A percentile compares a stretch with the other conserved stretches of the same genome.
Evolutionary conservation across 2,329 filamentous ascomycete species (phyloP).

Genomic region (Rutstroemia sp.): DNA sequence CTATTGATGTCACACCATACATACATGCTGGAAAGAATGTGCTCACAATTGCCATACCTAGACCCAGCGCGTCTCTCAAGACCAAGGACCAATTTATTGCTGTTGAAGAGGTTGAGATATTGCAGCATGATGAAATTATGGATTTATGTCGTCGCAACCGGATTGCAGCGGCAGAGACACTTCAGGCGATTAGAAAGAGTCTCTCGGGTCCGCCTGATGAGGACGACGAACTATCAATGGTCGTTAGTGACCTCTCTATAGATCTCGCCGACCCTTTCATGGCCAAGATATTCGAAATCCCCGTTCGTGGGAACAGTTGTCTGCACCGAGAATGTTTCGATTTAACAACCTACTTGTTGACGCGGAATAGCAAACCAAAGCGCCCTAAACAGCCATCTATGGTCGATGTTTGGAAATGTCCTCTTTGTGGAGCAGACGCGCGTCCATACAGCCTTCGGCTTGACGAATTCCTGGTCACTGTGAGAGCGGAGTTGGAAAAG

Average conservation of each 20-base stretch:
- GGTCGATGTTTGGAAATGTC: slow-evolving; percentile 77
- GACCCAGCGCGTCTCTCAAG: slow-evolving; percentile 28
- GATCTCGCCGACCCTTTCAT: slow-evolving; percentile 63
- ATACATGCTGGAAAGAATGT: slow-evolving; percentile 18
- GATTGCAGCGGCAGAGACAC: slow-evolving; percentile 42
- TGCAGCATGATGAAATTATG: slow-evolving; percentile 38
- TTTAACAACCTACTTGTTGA: slow-evolving; percentile 70
- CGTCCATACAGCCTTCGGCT: slow-evolving; percentile 63
- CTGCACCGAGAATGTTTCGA: slow-evolving; percentile 86
- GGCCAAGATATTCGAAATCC: slow-evolving; percentile 55
- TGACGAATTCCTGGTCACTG: slow-evolving; percentile 64
- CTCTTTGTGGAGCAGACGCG: slow-evolving; percentile 71
- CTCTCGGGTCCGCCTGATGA: slow-evolving; percentile 33
- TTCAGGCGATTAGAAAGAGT: slow-evolving; percentile 47
- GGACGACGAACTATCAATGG: slow-evolving; percentile 54
- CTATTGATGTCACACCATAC: slow-evolving; percentile 62
- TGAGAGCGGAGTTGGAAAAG: slow-evolving; percentile 48
- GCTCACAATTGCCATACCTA: slow-evolving; percentile 20
- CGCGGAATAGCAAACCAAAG: slow-evolving; percentile 42
- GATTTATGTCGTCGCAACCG: slow-evolving; percentile 32
- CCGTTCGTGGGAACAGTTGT: slow-evolving; percentile 65
- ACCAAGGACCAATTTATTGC: slow-evolving; percentile 51
- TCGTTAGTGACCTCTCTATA: slow-evolving; percentile 50
- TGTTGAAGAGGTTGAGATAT: slow-evolving; percentile 60
- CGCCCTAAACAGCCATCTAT: slow-evolving; percentile 45